phyloP scores from a whole-genome alignment of 2,329 filamentous ascomycete species.

The Colletotrichum sp. region DNA sequence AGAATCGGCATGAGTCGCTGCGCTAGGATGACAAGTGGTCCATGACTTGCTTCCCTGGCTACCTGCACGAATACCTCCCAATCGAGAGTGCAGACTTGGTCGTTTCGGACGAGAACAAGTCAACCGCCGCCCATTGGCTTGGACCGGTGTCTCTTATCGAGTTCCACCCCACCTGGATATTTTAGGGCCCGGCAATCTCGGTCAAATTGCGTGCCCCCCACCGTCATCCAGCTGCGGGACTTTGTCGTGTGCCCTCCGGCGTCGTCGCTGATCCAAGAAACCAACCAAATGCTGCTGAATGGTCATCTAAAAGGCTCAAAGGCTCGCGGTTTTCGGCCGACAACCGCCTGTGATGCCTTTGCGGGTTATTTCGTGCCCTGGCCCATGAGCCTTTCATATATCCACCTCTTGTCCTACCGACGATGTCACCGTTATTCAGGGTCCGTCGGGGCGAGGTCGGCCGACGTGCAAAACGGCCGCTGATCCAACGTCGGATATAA shows the following conservation, averaged over 20 bases:
- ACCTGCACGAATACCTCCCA: not conserved
- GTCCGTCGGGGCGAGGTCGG: slow-evolving; percentile 6
- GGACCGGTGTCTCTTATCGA: slow-evolving; percentile 10
- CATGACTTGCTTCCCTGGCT: slow-evolving; percentile 13
- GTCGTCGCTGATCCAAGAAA: slow-evolving; percentile 1
- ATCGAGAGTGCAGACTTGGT: slow-evolving; percentile 1
- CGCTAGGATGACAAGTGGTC: not conserved
- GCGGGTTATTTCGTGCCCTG: not conserved
- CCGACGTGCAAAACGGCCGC: not conserved
- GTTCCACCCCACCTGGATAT: slow-evolving; percentile 11
- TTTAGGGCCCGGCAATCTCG: slow-evolving; percentile 23
- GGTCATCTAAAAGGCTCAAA: slow-evolving; percentile 4
- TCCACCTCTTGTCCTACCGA: not conserved
- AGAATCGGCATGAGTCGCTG: slow-evolving; percentile 12
- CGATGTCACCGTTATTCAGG: not conserved
- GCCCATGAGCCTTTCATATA: not conserved
- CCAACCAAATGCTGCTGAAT: slow-evolving; percentile 11
- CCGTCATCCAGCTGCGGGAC: not conserved
- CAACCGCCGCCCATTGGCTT: not conserved
- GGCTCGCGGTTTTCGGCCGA: slow-evolving; percentile 10
- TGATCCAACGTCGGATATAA: slow-evolving; percentile 10
- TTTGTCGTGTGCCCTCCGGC: slow-evolving; percentile 4
- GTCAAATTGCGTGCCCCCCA: slow-evolving; percentile 20
- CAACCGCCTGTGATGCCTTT: not conserved
- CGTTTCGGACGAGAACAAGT: slow-evolving; percentile 13